Base-by-base conservation (phyloP, 805 yeast species). In the Debaryomyces tyrocola region DNA sequence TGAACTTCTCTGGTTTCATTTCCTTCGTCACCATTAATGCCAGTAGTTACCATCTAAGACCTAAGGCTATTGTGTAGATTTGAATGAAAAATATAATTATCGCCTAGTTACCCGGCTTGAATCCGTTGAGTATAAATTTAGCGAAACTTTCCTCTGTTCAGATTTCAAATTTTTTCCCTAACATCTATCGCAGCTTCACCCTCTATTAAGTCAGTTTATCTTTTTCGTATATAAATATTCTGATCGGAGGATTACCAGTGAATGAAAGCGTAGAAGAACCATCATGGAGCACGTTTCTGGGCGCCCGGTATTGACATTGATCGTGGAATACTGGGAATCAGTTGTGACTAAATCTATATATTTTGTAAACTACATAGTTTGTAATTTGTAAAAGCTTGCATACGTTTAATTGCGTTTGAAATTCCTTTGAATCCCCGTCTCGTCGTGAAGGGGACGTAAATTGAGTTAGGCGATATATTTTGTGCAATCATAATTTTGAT, bases 261-360 rank as follows among this genome's bases (percentile, higher is more conserved):
- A 52, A 59, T 50, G 47, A 14, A 64, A 56, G 73, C 73, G 73
- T 67, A 69, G 62, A 69, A 34, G 33, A 58, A 68, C 71, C 73
- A 56, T 43, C 50, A 49, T 51, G 72, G 72, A 64, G 74, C 69
- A 67, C 73, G 74, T 69, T 69, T 55, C 74, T 69, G 74, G 74
- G 74, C 74, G 73, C 74, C 74, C 59, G 74, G 55, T 66, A 62
- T 67, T 69, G 74, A 69, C 69, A 58, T 41, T 44, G 46, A 43
- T 50, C 20, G 56, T 69, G 74, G 69, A 62, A 67, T 60, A 62
- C 59, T 69, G 74, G 74, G 74, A 69, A 69, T 69, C 74, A 69
- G 74, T 69, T 68, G 73, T 67, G 72, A 55, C 74, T 68, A 69
- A 58, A 69, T 65, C 29, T 49, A 39, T 43, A 31, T n/a, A 31